Percentiles rank a stretch among this genome's conserved stretches.
These are phyloP conservation scores for Arachnopeziza araneosa DNA, from an alignment of 2,329 filamentous ascomycete species.

Conservation along the genomic window DNA sequence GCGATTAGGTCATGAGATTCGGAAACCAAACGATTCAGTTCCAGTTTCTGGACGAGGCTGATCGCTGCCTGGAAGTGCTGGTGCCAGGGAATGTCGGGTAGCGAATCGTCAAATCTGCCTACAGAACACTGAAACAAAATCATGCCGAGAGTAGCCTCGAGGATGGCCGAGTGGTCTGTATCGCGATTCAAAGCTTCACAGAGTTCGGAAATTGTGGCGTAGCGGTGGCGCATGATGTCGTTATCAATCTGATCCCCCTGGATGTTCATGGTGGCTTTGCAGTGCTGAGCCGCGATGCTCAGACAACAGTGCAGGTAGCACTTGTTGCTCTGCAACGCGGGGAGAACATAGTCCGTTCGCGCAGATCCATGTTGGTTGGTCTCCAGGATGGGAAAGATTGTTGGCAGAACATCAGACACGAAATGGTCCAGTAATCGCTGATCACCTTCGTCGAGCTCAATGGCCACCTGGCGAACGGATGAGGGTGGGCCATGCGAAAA, in stretches of 20 bases:
- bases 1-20: constrained; percentile 44
- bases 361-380: constrained; percentile 81
- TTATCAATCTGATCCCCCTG: constrained; percentile 71
- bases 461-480: constrained; percentile 60
- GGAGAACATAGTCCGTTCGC: constrained; percentile 75
- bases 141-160: constrained; percentile 89
- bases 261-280: constrained; percentile 69
- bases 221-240: constrained; percentile 89
- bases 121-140: constrained; percentile 96
- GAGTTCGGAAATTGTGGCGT: constrained; percentile 77
- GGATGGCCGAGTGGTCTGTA: constrained; percentile 77
- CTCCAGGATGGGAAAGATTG: constrained; percentile 89
- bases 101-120: constrained; percentile 74
- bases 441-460: constrained; percentile 84
- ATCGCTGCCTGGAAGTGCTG: constrained; percentile 92
- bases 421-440: constrained; percentile 86
- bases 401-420: constrained; percentile 76
- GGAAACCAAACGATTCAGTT: constrained; percentile 64
- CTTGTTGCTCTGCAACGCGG: constrained; percentile 84
- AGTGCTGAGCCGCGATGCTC: constrained; percentile 86
- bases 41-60: constrained; percentile 78
- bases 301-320: constrained; percentile 94
- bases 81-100: constrained; percentile 93
- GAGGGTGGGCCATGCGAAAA: constrained; percentile 64
- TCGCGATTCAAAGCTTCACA: constrained; percentile 77